Evolutionary conservation across 306 rosid species (phyloP).

Genomic region (Vigna mungo): DNA sequence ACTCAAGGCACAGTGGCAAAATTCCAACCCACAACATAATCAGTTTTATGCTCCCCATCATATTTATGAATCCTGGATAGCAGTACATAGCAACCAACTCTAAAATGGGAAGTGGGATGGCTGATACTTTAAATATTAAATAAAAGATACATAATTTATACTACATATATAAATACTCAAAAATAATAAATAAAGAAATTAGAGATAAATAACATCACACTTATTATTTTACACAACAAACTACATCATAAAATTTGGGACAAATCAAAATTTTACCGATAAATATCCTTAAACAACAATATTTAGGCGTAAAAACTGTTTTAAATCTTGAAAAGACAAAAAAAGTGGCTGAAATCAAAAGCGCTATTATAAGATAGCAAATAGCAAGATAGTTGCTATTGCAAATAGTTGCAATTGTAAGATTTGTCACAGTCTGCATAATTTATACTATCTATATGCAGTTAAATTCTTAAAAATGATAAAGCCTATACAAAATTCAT

Average conservation of each 20-base stretch:
- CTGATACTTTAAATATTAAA: neutral
- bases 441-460: neutral
- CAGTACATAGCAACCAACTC: neutral
- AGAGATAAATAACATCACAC: neutral
- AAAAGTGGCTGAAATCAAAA: neutral
- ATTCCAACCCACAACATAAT: slow-evolving; percentile 7
- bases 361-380: neutral
- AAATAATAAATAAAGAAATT: neutral
- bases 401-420: neutral
- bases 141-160: neutral
- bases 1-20: neutral
- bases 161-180: neutral
- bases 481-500: neutral
- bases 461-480: neutral
- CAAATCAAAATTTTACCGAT: neutral
- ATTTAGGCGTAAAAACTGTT: neutral
- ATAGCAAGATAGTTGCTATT: neutral
- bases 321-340: neutral
- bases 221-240: neutral
- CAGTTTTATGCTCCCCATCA: neutral
- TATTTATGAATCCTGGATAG: neutral
- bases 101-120: neutral
- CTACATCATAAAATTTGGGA: neutral
- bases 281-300: neutral
- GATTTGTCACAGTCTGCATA: neutral